phyloP scores from a whole-genome alignment of 2,329 filamentous ascomycete species.

The Sporothrix phasma region DNA sequence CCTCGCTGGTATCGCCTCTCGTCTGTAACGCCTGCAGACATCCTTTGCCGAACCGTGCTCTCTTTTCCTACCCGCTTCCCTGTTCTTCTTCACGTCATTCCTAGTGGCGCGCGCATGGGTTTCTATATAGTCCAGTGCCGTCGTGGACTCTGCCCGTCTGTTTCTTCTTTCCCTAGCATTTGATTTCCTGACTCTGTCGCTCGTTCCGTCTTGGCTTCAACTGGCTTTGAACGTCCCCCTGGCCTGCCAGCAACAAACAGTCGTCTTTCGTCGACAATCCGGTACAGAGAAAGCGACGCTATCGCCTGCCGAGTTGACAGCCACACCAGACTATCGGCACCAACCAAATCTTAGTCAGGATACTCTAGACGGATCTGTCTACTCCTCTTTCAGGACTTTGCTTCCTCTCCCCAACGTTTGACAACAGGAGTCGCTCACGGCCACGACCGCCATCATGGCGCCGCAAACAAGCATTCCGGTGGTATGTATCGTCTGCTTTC shows the following conservation, averaged over 20 bases:
- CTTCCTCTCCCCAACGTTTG: neutral
- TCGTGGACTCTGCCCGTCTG: neutral
- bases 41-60: neutral
- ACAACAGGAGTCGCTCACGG: neutral
- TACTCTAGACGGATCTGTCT: neutral
- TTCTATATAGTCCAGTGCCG: neutral
- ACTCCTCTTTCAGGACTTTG: neutral
- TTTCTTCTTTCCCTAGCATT: neutral
- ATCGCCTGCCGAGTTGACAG: neutral
- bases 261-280: neutral
- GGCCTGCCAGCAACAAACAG: neutral
- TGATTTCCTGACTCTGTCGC: neutral
- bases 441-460: constrained; percentile 20
- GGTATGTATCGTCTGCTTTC: constrained; percentile 17
- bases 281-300: neutral
- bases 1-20: no score
- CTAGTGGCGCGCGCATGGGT: neutral
- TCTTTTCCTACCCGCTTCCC: neutral
- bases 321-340: neutral
- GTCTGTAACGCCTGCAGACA: no score
- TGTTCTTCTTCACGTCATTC: neutral
- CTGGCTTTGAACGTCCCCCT: neutral
- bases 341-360: neutral
- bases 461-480: constrained; percentile 25
- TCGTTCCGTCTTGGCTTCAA: constrained; percentile 1